phyloP scores from a whole-genome alignment of 2,329 filamentous ascomycete genomes.

The Leptoxyphium fumago region DNA sequence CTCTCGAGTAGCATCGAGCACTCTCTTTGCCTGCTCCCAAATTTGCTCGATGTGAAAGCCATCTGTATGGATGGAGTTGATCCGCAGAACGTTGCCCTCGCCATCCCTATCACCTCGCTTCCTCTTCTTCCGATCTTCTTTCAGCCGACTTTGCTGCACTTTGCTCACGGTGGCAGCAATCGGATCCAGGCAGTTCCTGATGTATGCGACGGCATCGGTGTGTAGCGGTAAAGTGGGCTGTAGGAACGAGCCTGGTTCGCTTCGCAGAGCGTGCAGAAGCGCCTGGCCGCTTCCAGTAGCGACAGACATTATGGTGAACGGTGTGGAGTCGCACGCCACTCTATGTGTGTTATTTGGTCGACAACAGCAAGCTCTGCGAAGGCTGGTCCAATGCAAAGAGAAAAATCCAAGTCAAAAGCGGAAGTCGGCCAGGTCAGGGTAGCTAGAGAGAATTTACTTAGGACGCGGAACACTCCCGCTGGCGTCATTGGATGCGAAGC shows the following conservation, averaged over 20 bases:
- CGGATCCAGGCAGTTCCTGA: slow-evolving; percentile 67
- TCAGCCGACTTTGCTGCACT: slow-evolving; percentile 53
- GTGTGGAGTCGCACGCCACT: too few relatives aligned
- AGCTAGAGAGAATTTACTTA: too few relatives aligned
- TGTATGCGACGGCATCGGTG: slow-evolving; percentile 53
- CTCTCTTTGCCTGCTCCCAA: slow-evolving; percentile 82
- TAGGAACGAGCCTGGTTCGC: slow-evolving; percentile 54
- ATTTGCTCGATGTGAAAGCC: slow-evolving; percentile 82
- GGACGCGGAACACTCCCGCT: too few relatives aligned
- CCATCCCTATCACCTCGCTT: slow-evolving; percentile 47
- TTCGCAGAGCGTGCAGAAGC: neutral
- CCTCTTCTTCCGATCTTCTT: slow-evolving; percentile 57
- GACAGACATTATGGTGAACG: too few relatives aligned
- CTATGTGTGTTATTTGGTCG: too few relatives aligned
- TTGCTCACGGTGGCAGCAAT: slow-evolving; percentile 62
- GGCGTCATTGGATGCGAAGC: too few relatives aligned
- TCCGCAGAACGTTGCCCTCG: slow-evolving; percentile 47
- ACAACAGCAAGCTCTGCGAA: too few relatives aligned
- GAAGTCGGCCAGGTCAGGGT: too few relatives aligned
- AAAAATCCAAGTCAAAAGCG: too few relatives aligned
- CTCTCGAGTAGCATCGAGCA: slow-evolving; percentile 51
- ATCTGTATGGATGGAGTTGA: slow-evolving; percentile 71
- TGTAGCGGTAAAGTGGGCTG: slow-evolving; percentile 54
- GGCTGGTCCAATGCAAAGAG: too few relatives aligned
- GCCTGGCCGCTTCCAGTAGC: neutral